phyloP scores from a whole-genome alignment of 805 yeast species.

The Lachancea lanzarotensis region DNA sequence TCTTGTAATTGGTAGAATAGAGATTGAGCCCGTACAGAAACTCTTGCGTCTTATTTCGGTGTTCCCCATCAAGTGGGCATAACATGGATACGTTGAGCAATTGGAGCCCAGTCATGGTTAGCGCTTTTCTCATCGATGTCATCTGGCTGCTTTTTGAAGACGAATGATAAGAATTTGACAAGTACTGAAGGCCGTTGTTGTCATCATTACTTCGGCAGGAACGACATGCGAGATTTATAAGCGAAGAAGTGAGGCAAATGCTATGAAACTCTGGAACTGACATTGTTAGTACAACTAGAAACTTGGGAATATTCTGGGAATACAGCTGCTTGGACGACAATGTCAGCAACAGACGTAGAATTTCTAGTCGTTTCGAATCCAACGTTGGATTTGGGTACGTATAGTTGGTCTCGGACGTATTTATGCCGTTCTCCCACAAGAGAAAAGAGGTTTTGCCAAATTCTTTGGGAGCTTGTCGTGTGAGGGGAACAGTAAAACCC shows the following conservation, averaged over 20 bases:
- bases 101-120: conserved; percentile 54
- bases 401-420: conserved; percentile 34
- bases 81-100: conserved; percentile 24
- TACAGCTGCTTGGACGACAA: conserved; percentile 61
- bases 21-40: conserved; percentile 11
- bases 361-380: conserved; percentile 62
- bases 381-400: conserved; percentile 35
- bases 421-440: conserved; percentile 86
- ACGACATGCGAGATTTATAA: conserved; percentile 57
- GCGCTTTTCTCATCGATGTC: conserved; percentile 37
- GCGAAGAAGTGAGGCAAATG: conserved; percentile 55
- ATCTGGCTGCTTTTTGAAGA: conserved; percentile 22
- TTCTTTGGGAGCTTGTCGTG: conserved; percentile 14
- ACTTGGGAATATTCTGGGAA: conserved; percentile 47
- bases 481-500: conserved; percentile 22
- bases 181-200: conserved; percentile 41
- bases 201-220: conserved; percentile 36
- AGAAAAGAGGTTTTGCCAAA: conserved; percentile 27
- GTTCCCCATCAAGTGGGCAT: conserved; percentile 2
- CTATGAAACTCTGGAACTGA: conserved; percentile 43
- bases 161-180: conserved; percentile 25
- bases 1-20: conserved; percentile 4
- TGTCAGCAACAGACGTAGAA: conserved; percentile 53
- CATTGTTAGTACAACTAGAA: conserved; percentile 48
- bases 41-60: background rate